Conservation (phyloP, 2,329 filamentous ascomycete genomes). For the Claviceps pusilla region DNA sequence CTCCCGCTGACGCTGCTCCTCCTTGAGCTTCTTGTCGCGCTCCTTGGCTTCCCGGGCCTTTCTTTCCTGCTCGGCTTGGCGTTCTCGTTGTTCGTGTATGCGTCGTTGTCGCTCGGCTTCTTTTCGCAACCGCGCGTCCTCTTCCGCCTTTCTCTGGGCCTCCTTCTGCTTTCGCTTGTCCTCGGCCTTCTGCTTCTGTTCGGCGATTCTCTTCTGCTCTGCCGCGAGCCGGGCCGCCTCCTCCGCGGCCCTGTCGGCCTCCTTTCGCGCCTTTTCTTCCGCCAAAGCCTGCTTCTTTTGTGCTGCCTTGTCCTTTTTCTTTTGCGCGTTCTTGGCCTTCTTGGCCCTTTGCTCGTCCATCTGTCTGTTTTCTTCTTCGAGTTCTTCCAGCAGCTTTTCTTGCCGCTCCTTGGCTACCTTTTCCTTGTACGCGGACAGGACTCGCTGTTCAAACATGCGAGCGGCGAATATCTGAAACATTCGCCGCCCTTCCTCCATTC, state of each 20-base stretch:
- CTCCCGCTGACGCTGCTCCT: conserved; percentile 67
- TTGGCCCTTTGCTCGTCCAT: conserved; percentile 75
- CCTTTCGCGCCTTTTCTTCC: conserved; percentile 78
- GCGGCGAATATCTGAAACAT: conserved; percentile 99
- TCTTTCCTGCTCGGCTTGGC: conserved; percentile 70
- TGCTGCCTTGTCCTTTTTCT: conserved; percentile 85
- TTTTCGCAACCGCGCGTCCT: conserved; percentile 72
- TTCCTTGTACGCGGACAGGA: conserved; percentile 92
- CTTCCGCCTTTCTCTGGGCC: conserved; percentile 74
- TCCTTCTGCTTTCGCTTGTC: conserved; percentile 88
- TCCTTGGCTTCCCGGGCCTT: conserved; percentile 48
- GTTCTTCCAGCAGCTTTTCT: conserved; percentile 75
- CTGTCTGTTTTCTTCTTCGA: conserved; percentile 68
- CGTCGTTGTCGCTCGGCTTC: conserved; percentile 72
- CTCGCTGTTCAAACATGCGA: conserved; percentile 96
- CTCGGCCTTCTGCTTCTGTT: conserved; percentile 68
- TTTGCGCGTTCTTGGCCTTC: conserved; percentile 85
- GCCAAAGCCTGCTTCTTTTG: conserved; percentile 77
- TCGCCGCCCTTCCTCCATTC: conserved; percentile 92
- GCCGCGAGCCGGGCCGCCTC: conserved; percentile 61
- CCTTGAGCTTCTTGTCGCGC: conserved; percentile 72
- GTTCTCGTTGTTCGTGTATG: conserved; percentile 70
- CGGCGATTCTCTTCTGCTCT: conserved; percentile 65
- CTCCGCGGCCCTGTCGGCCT: conserved; percentile 79
- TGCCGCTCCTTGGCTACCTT: conserved; percentile 91